Evolutionary conservation across 2,329 filamentous ascomycete species (phyloP), one percentile per base, ranked within the genome.

Genomic region (Colletotrichum nymphaeae): DNA sequence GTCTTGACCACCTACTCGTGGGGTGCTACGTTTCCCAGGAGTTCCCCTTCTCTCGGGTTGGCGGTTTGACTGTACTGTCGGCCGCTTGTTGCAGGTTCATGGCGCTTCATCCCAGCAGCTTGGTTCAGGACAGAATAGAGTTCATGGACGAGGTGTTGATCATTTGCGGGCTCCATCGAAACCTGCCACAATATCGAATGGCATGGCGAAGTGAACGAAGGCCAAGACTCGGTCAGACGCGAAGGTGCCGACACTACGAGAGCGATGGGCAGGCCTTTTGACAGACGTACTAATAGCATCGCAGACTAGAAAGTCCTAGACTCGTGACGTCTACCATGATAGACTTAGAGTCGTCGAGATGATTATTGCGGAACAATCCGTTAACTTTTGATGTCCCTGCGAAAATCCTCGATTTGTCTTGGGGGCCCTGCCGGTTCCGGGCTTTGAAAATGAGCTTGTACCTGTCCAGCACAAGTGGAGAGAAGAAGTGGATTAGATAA

Each of bases 51-150:
- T 11, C 28, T 35, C 24, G n/a, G 53, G 16, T 16, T 24, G 52
- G 42, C n/a, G 28, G 28, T 32, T n/a, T 35, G 19, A 7, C 19
- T 59, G 16, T 56, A 11, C 35, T 57, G 55, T 22, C 24, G n/a
- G 55, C 30, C n/a, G 28, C 26, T 24, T 32, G 67, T 59, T 58
- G 60, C 53, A 65, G n/a, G 37, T 69, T 69, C 53, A 59, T 57
- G 58, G 62, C 62, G 67, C 42, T 16, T 42, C 55, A 70, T 70
- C 67, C 67, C 67, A 32, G 67, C 62, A 70, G 67, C 55, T 66
- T 70, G 67, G 67, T 37, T 66, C 67, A 62, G 66, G 67, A 70
- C 67, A 30, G 42, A 53, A 28, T 59, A 66, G 67, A 70, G 60
- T 70, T 56, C 24, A 19, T 24, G 9, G 14, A 56, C 14, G 26